Evolutionary conservation across 805 yeast genomes (phyloP).

Genomic region (Yarrowia sp.): DNA sequence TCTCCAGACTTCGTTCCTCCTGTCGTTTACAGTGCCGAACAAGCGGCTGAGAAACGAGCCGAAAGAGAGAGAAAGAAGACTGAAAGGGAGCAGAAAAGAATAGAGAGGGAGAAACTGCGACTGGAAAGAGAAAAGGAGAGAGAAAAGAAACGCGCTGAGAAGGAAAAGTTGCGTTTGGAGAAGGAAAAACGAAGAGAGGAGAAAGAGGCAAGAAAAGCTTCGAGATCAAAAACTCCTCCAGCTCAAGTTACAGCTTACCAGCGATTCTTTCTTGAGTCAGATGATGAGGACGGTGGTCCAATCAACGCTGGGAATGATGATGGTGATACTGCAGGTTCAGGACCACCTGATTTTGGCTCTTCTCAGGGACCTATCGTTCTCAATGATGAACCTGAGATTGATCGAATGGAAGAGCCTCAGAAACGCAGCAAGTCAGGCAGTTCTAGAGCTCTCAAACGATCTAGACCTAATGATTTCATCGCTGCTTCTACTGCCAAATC

Average conservation of each 20-base stretch:
- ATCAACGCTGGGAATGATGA: neutral
- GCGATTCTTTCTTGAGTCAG: conserved; percentile 18
- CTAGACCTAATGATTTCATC: neutral
- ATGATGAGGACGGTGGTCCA: conserved; percentile 16
- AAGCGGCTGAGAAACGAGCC: conserved; percentile 3
- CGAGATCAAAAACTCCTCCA: conserved; percentile 3
- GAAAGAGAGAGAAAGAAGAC: conserved; percentile 1
- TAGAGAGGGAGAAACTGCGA: neutral
- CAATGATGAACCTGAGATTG: conserved; percentile 19
- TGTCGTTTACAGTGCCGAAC: neutral
- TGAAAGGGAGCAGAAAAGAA: conserved; percentile 5
- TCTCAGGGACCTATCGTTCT: neutral
- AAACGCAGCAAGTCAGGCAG: neutral
- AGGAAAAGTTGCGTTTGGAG: conserved; percentile 5
- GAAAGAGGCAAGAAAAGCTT: conserved; percentile 4
- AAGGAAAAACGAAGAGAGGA: conserved; percentile 7
- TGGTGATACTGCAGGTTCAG: neutral
- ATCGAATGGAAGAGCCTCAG: conserved; percentile 16
- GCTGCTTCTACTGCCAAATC: conserved; percentile 23
- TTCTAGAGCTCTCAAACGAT: neutral
- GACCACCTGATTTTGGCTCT: neutral
- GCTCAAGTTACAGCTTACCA: conserved; percentile 2
- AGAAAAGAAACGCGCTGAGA: conserved; percentile 12
- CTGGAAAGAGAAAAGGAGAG: conserved; percentile 6
- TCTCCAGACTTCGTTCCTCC: conserved; percentile 19